phyloP scores from a whole-genome alignment of 1,284 basidiomycete species.

The Ustilago trichophora region DNA sequence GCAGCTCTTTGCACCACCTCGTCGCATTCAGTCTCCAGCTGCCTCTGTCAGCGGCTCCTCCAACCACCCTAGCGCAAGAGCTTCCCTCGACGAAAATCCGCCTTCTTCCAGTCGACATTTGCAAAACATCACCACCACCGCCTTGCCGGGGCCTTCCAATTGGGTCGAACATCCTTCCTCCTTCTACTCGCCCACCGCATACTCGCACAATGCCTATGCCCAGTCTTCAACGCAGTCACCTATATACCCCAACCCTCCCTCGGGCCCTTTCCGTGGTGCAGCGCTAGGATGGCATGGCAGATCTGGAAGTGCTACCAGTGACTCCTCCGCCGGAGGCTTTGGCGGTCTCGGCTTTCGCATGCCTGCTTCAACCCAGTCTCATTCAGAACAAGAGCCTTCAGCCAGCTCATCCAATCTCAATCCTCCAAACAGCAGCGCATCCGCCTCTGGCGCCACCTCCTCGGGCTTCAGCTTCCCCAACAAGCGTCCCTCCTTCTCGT shows the following conservation, averaged over 20 bases:
- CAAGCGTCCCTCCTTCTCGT: constrained; percentile 21
- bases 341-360: constrained; percentile 35
- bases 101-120: constrained; percentile 40
- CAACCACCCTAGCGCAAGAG: constrained; percentile 6
- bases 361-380: constrained; percentile 6
- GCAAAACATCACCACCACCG: constrained; percentile 39
- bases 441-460: constrained; percentile 4
- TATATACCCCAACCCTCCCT: constrained; percentile 18
- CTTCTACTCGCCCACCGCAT: constrained; percentile 8
- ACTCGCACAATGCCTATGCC: constrained; percentile 1
- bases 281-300: constrained; percentile 46
- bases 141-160: constrained; percentile 2
- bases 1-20: constrained; percentile 40
- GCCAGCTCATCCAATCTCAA: constrained; percentile 10
- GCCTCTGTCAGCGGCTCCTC: constrained; percentile 16
- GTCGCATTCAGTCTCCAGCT: constrained; percentile 25
- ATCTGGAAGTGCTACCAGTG: constrained; percentile 42
- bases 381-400: constrained; percentile 8
- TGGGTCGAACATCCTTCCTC: constrained; percentile 11
- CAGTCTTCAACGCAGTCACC: constrained; percentile 28
- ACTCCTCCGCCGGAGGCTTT: constrained; percentile 44
- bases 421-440: constrained; percentile 3
- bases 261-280: constrained; percentile 46
- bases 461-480: constrained; percentile 35
- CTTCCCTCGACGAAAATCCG: constrained; percentile 23